Conservation (phyloP, 768 basidiomycete species). For the Hypholoma sublateritium region DNA sequence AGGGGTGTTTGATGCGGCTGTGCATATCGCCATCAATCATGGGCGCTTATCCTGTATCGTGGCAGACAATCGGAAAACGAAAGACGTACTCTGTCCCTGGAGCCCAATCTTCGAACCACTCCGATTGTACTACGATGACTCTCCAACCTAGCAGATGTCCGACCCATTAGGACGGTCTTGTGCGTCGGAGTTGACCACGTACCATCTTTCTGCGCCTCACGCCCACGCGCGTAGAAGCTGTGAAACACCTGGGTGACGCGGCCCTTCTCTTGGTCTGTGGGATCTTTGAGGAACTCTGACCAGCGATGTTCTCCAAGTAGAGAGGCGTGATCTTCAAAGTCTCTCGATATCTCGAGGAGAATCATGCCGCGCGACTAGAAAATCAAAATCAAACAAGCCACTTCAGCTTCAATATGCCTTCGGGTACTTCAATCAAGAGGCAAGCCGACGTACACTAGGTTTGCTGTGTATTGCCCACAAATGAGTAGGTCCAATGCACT, state of each 20-base stretch:
- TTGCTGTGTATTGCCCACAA: slow-evolving; percentile 47
- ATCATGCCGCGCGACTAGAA: slow-evolving; percentile 48
- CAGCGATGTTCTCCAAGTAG: slow-evolving; percentile 54
- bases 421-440: neutral
- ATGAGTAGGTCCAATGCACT: slow-evolving; percentile 35
- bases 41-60: neutral
- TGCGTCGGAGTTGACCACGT: slow-evolving; percentile 11
- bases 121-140: slow-evolving; percentile 36
- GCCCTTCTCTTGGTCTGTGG: slow-evolving; percentile 34
- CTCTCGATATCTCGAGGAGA: slow-evolving; percentile 45
- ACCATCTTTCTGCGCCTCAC: slow-evolving; percentile 52
- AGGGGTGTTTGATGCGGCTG: slow-evolving; percentile 35
- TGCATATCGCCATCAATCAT: neutral
- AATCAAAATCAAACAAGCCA: neutral
- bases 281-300: slow-evolving; percentile 43
- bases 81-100: slow-evolving; percentile 29
- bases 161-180: neutral
- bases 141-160: slow-evolving; percentile 44
- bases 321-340: slow-evolving; percentile 29
- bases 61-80: neutral
- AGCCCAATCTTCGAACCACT: slow-evolving; percentile 42
- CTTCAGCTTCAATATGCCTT: neutral
- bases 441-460: slow-evolving; percentile 35
- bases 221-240: slow-evolving; percentile 37
- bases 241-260: slow-evolving; percentile 44